Base-by-base conservation (phyloP, 441 rosid genomes). In the Populus hybrid region DNA sequence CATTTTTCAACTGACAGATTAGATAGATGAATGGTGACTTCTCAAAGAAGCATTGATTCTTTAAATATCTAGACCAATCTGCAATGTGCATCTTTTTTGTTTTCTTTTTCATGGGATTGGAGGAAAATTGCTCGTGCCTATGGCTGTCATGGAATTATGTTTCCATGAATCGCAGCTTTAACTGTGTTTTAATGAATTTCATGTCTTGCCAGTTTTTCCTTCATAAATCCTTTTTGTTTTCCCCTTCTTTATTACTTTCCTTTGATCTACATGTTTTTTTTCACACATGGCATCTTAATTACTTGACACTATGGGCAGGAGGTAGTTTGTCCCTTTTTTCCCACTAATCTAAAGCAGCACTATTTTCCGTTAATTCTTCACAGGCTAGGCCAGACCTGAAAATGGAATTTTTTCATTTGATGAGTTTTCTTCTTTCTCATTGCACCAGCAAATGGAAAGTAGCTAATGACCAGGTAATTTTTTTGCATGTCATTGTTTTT, bases 371-470 rank as follows among this genome's bases (percentile, higher is more conserved):
- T 46, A 76, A 77, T 76, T 74, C 42, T 73, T 80, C 42, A 50
- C 89, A 92, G 94, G 94, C 93, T 53, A 88, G 89, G 90, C 89
- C 90, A 10, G 97, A 91, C 80, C 84, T 89, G 83, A 92, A 85
- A 82, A 89, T 88, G 97, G 97, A 92, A 84, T 84, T 90, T 81
- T 92, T 92, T 80, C 97, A 90, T 82, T 80, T 92, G 81, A 89
- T 86, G 90, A 88, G 93, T 82, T 92, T 92, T 82, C 90, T 90
- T 77, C 93, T 90, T 69, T 90, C 97, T 82, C 89, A 90, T 82
- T 90, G 97, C 88, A 84, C 87, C 59, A 81, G 84, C 93, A 90
- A 89, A 80, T 92, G 97, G 94, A 90, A 88, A 83, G 84, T 79
- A 67, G 89, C 90, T 71, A 83, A 65, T 66, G 97, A 92, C 82